Conservation (phyloP, 805 yeast species). For the Candida coquimbonensis region DNA sequence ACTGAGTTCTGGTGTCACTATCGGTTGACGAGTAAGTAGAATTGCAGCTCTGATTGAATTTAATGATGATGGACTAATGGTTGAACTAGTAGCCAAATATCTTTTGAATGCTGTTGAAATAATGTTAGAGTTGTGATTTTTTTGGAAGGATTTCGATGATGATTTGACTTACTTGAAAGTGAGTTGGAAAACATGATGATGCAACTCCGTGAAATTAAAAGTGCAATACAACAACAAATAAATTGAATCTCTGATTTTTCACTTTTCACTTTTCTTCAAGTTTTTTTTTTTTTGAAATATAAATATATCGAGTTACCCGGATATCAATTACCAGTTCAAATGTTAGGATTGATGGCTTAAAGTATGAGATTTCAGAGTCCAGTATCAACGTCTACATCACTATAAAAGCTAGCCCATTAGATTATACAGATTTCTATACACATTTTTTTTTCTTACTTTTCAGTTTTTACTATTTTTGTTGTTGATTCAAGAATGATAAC, state of each 20-base stretch:
- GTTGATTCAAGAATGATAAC: constrained; percentile 37
- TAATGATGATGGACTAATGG: constrained; percentile 13
- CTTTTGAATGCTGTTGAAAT: constrained; percentile 15
- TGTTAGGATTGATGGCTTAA: too few species aligned
- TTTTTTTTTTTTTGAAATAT: neutral
- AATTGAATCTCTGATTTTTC: neutral
- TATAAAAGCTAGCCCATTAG: too few species aligned
- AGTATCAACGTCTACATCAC: too few species aligned
- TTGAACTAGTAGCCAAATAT: constrained; percentile 14
- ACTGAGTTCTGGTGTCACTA: constrained; percentile 71
- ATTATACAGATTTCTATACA: too few species aligned
- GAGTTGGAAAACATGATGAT: constrained; percentile 6
- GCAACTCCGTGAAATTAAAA: too few species aligned
- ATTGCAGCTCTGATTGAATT: constrained; percentile 38
- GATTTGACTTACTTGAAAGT: constrained; percentile 9
- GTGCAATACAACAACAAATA: too few species aligned
- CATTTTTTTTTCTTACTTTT: too few species aligned
- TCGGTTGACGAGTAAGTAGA: constrained; percentile 73
- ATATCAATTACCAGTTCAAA: neutral
- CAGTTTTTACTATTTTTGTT: constrained; percentile 17
- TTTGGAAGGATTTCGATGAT: neutral
- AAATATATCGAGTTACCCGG: neutral
- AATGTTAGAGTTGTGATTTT: neutral
- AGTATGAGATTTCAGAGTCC: too few species aligned
- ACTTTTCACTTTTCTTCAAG: neutral